Conservation (phyloP, 1,139 yeast genomes). For the Lodderomyces jiufengensis region DNA sequence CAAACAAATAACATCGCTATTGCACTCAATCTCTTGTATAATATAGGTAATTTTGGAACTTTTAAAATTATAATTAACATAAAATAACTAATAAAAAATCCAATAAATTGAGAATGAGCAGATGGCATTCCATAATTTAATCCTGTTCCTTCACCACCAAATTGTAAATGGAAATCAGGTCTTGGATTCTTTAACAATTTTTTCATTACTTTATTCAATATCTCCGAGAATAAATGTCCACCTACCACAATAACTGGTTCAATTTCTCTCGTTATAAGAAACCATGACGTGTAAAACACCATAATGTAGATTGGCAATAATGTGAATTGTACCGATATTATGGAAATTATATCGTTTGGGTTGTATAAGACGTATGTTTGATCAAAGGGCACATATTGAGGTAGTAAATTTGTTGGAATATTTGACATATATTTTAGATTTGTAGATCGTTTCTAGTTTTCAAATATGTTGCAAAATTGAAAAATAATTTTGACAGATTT, state of each 20-base stretch:
- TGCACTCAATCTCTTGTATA: conserved; percentile 23
- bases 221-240: conserved; percentile 82
- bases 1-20: conserved; percentile 27
- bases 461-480: no score
- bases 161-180: conserved; percentile 58
- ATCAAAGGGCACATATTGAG: conserved; percentile 44
- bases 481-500: no score
- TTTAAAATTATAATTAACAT: conserved; percentile 37
- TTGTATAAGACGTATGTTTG: conserved; percentile 80
- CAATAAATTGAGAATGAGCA: conserved; percentile 96
- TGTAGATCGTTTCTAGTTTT: no score
- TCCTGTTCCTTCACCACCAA: conserved; percentile 26
- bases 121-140: conserved; percentile 94
- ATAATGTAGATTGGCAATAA: conserved; percentile 79
- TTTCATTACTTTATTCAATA: conserved; percentile 67
- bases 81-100: conserved; percentile 70
- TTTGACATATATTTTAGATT: conserved; percentile 3
- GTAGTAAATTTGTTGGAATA: conserved; percentile 12
- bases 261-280: conserved; percentile 74
- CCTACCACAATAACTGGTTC: conserved; percentile 81
- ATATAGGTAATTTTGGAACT: conserved; percentile 20
- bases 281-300: conserved; percentile 81
- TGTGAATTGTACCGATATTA: conserved; percentile 67
- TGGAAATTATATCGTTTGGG: conserved; percentile 59
- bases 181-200: conserved; percentile 65